Conservation (phyloP, 306 rosid species). For the Lathyrus sativus region DNA sequence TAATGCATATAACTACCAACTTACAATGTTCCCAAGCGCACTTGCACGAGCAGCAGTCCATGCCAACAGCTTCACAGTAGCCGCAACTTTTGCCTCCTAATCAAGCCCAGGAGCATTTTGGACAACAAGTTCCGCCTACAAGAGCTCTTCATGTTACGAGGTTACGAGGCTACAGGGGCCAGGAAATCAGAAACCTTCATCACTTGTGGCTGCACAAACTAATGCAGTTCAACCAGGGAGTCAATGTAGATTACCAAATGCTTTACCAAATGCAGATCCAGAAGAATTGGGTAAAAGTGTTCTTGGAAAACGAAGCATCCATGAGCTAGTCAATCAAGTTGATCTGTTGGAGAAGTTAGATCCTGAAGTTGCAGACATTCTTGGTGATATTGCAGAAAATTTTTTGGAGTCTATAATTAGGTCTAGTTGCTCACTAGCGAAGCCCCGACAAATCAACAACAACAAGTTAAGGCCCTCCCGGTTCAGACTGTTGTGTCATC, state of each 20-base stretch:
- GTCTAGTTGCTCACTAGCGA: conserved; percentile 90
- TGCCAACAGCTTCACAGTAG: conserved; percentile 51
- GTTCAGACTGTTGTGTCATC: too few species aligned
- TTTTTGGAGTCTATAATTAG: conserved; percentile 89
- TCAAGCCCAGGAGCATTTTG: conserved; percentile 68
- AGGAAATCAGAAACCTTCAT: conserved; percentile 73
- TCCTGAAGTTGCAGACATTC: conserved; percentile 90
- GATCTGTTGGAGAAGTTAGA: too few species aligned
- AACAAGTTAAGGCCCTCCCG: too few species aligned
- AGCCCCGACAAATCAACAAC: conserved; percentile 90
- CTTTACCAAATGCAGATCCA: too few species aligned
- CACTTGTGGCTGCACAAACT: too few species aligned
- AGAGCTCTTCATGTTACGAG: conserved; percentile 68
- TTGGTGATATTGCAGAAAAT: conserved; percentile 85
- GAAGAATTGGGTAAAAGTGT: too few species aligned
- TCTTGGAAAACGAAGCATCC: too few species aligned
- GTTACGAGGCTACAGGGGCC: conserved; percentile 58
- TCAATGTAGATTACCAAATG: too few species aligned
- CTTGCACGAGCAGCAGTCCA: conserved; percentile 34
- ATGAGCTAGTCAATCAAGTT: too few species aligned
- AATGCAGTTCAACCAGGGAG: too few species aligned
- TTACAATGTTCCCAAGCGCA: conserved; percentile 63
- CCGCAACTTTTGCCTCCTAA: conserved; percentile 58
- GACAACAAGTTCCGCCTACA: conserved; percentile 59
- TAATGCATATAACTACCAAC: too few species aligned